Percentiles rank a stretch among this genome's conserved stretches.
Evolutionary conservation across 2,329 filamentous ascomycete genomes (phyloP).

Genomic region (Ceratocystis alfenasii): DNA sequence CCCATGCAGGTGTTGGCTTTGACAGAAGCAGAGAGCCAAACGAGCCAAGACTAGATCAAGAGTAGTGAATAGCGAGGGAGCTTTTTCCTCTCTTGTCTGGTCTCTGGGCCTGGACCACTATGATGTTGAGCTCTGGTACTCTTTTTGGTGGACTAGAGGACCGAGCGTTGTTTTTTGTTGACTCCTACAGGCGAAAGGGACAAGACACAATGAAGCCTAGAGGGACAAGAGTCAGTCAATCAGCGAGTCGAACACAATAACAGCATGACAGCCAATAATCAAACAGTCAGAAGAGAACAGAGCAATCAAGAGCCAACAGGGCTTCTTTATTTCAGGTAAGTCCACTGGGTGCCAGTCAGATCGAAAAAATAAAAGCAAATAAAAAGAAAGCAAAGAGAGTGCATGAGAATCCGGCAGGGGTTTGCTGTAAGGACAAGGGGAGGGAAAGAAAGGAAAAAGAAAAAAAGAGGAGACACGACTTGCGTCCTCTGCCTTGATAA

Average conservation of each 20-base stretch:
- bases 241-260: no score
- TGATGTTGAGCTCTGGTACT: neutral
- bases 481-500: neutral
- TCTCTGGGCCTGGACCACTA: neutral
- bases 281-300: neutral
- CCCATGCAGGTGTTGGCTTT: neutral
- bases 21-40: neutral
- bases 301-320: neutral
- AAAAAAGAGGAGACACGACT: neutral
- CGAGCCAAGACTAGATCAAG: neutral
- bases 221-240: neutral
- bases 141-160: neutral
- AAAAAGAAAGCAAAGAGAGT: neutral
- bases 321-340: neutral
- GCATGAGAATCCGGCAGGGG: neutral
- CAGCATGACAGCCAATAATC: no score
- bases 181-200: neutral
- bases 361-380: neutral
- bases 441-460: neutral
- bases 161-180: neutral
- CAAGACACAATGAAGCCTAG: neutral
- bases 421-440: neutral
- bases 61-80: neutral
- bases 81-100: constrained; percentile 3
- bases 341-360: neutral